Evolutionary conservation across 805 yeast species (phyloP), one percentile per base, ranked within the genome.

Genomic region (Ogataea degrootiae): DNA sequence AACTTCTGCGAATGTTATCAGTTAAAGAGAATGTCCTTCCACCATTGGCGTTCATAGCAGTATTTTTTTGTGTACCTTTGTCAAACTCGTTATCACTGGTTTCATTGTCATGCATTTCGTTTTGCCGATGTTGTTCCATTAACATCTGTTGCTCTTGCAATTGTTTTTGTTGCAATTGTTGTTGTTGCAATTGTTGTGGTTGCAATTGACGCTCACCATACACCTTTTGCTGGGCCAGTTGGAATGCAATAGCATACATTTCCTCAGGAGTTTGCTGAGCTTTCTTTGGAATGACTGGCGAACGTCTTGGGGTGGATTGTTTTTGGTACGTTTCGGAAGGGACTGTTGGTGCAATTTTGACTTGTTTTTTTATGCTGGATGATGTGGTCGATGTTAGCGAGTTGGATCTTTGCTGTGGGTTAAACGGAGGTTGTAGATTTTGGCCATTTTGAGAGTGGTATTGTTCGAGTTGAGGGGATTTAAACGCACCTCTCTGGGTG

Each of bases 171-270:
- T 46, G 38, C 34, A 31, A 42, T 15, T 43, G 21, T 4, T 22
- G 37, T 22, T 37, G 39, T 16, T 46, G n/a, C n/a, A n/a, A n/a
- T n/a, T n/a, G 36, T 23, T 42, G 33, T 23, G 23, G 37, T 21
- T 46, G 38, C 34, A 34, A 42, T 15, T 35, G 44, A n/a, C 46
- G 39, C 35, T 63, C 68, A 6, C 83, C 83, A 56, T 80, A 80
- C 1, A 82, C 85, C 48, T 71, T 79, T 49, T 70, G 72, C 60
- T 73, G 67, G 0, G 87, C 87, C 14, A 76, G 75, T 52, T 75
- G 75, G 50, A 75, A 68, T 0, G 87, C 87, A 52, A 67, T 67
- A 19, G 70, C 71, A 54, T 81, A 82, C 70, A 80, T 68, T 51
- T 80, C 83, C 37, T 72, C 76, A 22, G 75, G 75, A 26, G 77